A percentile compares a stretch with the other conserved stretches of the same genome.
Evolutionary conservation across 179 eudicot genomes (phyloP).

Genomic region (Beta macrorhiza): DNA sequence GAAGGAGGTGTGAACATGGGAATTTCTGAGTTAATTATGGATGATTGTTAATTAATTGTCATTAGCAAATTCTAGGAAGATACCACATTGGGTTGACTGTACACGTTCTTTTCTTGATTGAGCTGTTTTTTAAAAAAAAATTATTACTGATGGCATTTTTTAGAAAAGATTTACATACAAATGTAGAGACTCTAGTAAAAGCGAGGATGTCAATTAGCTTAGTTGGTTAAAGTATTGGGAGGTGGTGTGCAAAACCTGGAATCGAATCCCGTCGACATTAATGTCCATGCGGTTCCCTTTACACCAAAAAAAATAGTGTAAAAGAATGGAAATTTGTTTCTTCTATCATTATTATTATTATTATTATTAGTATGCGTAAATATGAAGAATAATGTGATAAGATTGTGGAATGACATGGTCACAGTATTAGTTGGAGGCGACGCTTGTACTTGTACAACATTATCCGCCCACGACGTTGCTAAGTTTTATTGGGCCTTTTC

Average conservation of each 20-base stretch:
- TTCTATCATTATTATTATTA: too few species aligned
- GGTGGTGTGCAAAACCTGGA: too few species aligned
- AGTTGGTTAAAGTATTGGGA: too few species aligned
- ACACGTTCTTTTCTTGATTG: slow-evolving; percentile 14
- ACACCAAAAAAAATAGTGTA: too few species aligned
- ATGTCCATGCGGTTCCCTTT: too few species aligned
- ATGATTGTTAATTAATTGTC: neutral
- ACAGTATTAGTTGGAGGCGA: slow-evolving; percentile 5
- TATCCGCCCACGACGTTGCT: neutral
- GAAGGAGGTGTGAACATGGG: too few species aligned
- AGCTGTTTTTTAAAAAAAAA: neutral
- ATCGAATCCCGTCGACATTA: too few species aligned
- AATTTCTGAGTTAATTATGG: neutral
- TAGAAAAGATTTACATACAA: too few species aligned
- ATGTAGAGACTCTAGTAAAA: neutral
- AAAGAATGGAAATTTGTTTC: too few species aligned
- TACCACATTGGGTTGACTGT: neutral
- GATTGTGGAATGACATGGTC: slow-evolving; percentile 12
- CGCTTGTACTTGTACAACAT: slow-evolving; percentile 1
- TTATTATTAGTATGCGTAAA: neutral
- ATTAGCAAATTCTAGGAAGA: neutral
- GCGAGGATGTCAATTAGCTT: too few species aligned
- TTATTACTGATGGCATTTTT: too few species aligned
- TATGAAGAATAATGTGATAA: neutral
- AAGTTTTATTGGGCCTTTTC: neutral